A percentile compares a stretch with the other conserved stretches of the same genome.
Conservation (phyloP, 1,284 basidiomycete species). For the Gastroboletus turbinatus region DNA sequence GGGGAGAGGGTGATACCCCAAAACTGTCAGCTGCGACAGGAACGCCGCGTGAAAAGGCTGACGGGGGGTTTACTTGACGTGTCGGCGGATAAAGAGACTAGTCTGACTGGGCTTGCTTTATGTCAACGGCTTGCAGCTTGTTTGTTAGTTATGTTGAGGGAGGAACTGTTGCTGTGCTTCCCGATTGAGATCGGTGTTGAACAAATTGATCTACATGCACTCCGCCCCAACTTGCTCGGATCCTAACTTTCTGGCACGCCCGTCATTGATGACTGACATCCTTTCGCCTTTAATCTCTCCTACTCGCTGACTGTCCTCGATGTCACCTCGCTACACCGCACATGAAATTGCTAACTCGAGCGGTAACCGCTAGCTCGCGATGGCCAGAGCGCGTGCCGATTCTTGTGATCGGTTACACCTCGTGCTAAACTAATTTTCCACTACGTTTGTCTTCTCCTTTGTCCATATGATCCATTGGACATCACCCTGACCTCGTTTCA, state of each 20-base stretch:
- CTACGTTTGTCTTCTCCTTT: conserved; percentile 23
- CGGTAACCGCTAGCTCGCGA: conserved; percentile 5
- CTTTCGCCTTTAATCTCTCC: conserved; percentile 7
- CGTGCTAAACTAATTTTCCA: conserved; percentile 26
- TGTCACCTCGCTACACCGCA: conserved; percentile 12
- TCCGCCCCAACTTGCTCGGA: conserved; percentile 11
- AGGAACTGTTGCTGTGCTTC: conserved; percentile 8
- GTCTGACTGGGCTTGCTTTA: conserved; percentile 19
- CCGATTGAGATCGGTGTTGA: conserved; percentile 9
- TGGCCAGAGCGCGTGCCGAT: conserved; percentile 12
- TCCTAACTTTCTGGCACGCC: conserved; percentile 16
- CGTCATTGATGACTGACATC: conserved; percentile 17
- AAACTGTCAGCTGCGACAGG: conserved; percentile 34
- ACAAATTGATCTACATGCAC: conserved; percentile 23
- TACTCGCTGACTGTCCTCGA: not conserved
- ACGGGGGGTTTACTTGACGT: not conserved
- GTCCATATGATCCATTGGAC: conserved; percentile 13
- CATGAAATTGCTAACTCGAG: conserved; percentile 15
- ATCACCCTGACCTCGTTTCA: conserved; percentile 39
- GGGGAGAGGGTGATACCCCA: conserved; percentile 25
- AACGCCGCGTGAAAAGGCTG: conserved; percentile 22
- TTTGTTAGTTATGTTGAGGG: conserved; percentile 9
- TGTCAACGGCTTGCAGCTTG: conserved; percentile 26
- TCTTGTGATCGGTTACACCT: conserved; percentile 29
- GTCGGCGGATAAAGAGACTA: conserved; percentile 12